These are phyloP conservation scores for Candida tammaniensis DNA, from an alignment of 805 yeast species.

Conservation along the genomic window DNA sequence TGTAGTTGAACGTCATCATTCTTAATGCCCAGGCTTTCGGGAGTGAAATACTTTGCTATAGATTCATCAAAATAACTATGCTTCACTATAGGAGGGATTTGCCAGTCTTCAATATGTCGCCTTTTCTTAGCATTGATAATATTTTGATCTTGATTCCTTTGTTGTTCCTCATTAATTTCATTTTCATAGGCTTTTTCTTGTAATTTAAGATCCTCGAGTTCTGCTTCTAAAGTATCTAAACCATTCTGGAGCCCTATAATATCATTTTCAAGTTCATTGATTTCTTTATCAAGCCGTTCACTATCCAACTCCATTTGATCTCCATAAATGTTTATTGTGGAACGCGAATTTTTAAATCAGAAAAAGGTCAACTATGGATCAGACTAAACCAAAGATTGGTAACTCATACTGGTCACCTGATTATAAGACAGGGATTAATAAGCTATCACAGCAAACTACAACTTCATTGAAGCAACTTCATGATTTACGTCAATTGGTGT, in stretches of 20 bases:
- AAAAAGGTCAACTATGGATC: no score
- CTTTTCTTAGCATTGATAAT: no score
- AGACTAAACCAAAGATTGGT: conserved; percentile 19
- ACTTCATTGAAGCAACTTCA: conserved; percentile 38
- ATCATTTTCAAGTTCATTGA: conserved; percentile 1
- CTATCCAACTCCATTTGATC: not conserved
- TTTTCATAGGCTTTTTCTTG: conserved; percentile 2
- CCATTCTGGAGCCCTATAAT: conserved; percentile 2
- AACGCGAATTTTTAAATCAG: no score
- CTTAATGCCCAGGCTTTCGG: no score
- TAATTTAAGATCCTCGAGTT: not conserved
- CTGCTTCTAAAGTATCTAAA: not conserved
- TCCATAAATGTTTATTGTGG: no score
- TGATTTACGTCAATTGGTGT: conserved; percentile 36
- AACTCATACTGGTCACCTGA: conserved; percentile 44
- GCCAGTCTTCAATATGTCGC: conserved; percentile 5
- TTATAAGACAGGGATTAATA: conserved; percentile 34
- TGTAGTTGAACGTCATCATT: conserved; percentile 4
- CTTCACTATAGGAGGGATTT: conserved; percentile 17
- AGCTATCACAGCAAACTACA: conserved; percentile 26
- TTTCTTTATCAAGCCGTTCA: not conserved
- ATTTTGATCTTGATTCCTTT: conserved; percentile 1
- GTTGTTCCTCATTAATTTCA: not conserved
- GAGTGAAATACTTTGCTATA: conserved; percentile 21
- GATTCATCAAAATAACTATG: conserved; percentile 31